Conservation (phyloP, 2,329 filamentous ascomycete species). For the Sarocladiaceae sp. region DNA sequence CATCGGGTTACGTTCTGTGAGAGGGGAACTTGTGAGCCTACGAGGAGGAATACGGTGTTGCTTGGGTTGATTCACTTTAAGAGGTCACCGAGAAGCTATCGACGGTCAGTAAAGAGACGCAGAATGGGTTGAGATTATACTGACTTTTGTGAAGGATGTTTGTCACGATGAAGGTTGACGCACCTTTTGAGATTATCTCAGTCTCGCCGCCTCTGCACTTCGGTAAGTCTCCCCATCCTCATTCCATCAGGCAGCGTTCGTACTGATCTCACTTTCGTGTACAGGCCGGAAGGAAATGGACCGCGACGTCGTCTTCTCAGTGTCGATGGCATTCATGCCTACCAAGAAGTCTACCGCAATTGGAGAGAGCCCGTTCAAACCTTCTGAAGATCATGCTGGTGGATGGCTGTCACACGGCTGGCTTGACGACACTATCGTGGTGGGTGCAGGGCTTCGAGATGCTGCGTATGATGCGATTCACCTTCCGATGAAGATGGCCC, state of each 20-base stretch:
- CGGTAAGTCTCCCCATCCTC: not conserved
- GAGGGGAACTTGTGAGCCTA: not conserved
- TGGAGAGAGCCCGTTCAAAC: not conserved
- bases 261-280: too few species aligned
- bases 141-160: not conserved
- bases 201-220: conserved; percentile 1
- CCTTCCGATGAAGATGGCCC: not conserved
- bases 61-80: conserved; percentile 3
- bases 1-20: not conserved
- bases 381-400: not conserved
- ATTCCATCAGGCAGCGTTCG: too few species aligned
- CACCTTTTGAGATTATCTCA: conserved; percentile 2
- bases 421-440: conserved; percentile 3
- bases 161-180: not conserved
- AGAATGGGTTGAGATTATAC: not conserved
- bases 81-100: not conserved
- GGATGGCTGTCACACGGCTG: conserved; percentile 5
- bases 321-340: not conserved
- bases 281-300: not conserved
- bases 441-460: not conserved
- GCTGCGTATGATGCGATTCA: not conserved
- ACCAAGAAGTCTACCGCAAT: not conserved
- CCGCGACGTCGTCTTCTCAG: not conserved
- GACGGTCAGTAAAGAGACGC: not conserved
- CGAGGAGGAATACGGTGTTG: not conserved